Evolutionary conservation across 2,329 filamentous ascomycete genomes (phyloP).

Genomic region (Sporothrix curviconia): DNA sequence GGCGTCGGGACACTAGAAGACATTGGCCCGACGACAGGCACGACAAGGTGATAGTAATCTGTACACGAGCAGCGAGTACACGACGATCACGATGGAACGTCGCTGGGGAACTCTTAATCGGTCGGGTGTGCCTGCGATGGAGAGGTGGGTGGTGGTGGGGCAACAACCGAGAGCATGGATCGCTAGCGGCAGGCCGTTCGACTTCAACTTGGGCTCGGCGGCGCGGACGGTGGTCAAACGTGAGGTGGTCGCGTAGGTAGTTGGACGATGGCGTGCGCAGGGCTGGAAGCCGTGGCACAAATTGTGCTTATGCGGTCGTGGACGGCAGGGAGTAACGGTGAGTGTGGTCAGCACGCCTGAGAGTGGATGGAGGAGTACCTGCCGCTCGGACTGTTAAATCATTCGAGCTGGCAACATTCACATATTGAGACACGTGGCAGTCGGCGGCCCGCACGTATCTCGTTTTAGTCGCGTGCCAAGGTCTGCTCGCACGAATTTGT

Average conservation of each 20-base stretch:
- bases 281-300: slow-evolving; percentile 80
- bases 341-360: slow-evolving; percentile 78
- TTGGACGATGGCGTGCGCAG: slow-evolving; percentile 55
- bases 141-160: slow-evolving; percentile 80
- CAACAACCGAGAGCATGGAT: slow-evolving; percentile 75
- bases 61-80: slow-evolving; percentile 72
- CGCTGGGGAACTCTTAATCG: slow-evolving; percentile 89
- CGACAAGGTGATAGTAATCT: slow-evolving; percentile 60
- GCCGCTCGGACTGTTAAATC: too few relatives aligned
- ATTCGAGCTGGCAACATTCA: slow-evolving; percentile 89
- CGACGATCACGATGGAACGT: slow-evolving; percentile 82
- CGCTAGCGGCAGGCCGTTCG: slow-evolving; percentile 65
- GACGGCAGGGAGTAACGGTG: slow-evolving; percentile 79
- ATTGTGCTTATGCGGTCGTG: slow-evolving; percentile 85
- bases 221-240: slow-evolving; percentile 70
- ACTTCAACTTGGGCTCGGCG: slow-evolving; percentile 79
- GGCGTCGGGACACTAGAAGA: slow-evolving; percentile 82
- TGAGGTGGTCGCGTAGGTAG: slow-evolving; percentile 70
- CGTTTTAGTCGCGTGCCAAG: slow-evolving; percentile 64
- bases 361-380: slow-evolving; percentile 92
- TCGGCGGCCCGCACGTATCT: slow-evolving; percentile 54
- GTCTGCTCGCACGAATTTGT: slow-evolving; percentile 69
- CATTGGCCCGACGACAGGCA: slow-evolving; percentile 75
- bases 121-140: slow-evolving; percentile 62
- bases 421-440: too few relatives aligned